A percentile compares a stretch with the other conserved stretches of the same genome.
phyloP scores from a whole-genome alignment of 1,139 yeast genomes.

The Scheffersomyces parashehatae region DNA sequence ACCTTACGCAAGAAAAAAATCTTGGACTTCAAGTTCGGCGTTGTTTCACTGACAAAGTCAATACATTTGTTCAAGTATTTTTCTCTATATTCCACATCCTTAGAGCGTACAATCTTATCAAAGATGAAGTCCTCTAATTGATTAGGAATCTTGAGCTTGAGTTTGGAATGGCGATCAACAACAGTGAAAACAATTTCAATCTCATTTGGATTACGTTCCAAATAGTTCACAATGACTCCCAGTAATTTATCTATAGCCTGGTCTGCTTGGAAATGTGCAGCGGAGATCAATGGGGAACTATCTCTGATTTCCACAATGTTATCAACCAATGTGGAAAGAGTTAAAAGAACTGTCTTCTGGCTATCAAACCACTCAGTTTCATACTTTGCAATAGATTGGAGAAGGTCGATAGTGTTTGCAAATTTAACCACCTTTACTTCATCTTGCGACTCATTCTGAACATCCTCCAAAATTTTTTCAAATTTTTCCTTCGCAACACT shows the following conservation, averaged over 20 bases:
- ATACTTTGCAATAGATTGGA: constrained; percentile 51
- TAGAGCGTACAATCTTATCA: constrained; percentile 52
- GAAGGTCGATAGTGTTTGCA: constrained; percentile 70
- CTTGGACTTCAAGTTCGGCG: constrained; percentile 51
- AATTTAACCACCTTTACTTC: constrained; percentile 62
- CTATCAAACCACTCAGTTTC: constrained; percentile 64
- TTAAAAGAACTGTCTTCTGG: constrained; percentile 52
- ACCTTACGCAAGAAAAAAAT: constrained; percentile 64
- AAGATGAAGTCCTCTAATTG: constrained; percentile 60
- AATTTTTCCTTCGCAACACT: constrained; percentile 55
- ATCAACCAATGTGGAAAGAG: constrained; percentile 46
- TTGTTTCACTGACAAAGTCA: constrained; percentile 43
- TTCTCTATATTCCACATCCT: constrained; percentile 48
- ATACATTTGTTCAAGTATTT: constrained; percentile 54
- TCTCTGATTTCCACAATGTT: constrained; percentile 44
- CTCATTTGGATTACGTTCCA: constrained; percentile 35
- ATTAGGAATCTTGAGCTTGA: constrained; percentile 48
- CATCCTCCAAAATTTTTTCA: constrained; percentile 33
- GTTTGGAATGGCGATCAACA: constrained; percentile 49
- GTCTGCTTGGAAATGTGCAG: constrained; percentile 70
- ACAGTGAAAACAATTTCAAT: constrained; percentile 45
- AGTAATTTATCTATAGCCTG: constrained; percentile 71
- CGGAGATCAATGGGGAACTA: constrained; percentile 51
- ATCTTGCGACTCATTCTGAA: constrained; percentile 47
- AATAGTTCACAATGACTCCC: constrained; percentile 48